Evolutionary conservation across 2,329 filamentous ascomycete genomes (phyloP), one percentile per base, ranked within the genome.

Genomic region (Fusarium domesticum): DNA sequence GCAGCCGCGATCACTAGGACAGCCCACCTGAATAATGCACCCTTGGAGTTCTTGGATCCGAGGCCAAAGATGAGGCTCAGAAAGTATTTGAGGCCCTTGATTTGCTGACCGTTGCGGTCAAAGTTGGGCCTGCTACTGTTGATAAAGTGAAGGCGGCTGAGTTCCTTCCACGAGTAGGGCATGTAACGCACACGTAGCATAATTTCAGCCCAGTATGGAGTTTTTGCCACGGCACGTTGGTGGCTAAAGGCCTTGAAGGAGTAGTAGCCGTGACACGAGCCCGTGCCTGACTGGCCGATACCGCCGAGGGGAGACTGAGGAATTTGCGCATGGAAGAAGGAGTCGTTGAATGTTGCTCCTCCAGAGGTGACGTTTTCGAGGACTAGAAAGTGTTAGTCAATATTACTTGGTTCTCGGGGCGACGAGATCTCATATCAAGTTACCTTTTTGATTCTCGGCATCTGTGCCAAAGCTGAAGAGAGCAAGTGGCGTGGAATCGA

Each of bases 381-480:
- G 19, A 71, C 61, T 70, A 48, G 64, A 66, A 56, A 63, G 69
- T 11, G 25, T 58, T 39, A 60, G 53, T 15, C 14, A 37, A 28
- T 6, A 6, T 12, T 18, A 8, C 18, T 15, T 31, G 18, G 6
- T 12, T 8, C 20, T 7, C 18, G 7, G n/a, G 11, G 7, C 7
- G 19, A 20, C 6, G 18, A 31, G 10, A 8, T 18, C 28, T 5
- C 7, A 15, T n/a, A 18, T 35, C 18, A 17, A 61, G 75, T 58
- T 72, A 88, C 86, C 74, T 64, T 85, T 85, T 20, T 86, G 75
- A 35, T 85, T 87, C 64, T 96, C 92, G 3, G 74, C 74, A 59
- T 89, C 87, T 51, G 76, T 85, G 42, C 91, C 92, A 68, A 97
- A 97, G 6, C 87, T 80, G 65, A 89, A 95, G 35, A 96, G 73